Base-by-base conservation (phyloP, 306 rosid species). In the Prunus dulcis region DNA sequence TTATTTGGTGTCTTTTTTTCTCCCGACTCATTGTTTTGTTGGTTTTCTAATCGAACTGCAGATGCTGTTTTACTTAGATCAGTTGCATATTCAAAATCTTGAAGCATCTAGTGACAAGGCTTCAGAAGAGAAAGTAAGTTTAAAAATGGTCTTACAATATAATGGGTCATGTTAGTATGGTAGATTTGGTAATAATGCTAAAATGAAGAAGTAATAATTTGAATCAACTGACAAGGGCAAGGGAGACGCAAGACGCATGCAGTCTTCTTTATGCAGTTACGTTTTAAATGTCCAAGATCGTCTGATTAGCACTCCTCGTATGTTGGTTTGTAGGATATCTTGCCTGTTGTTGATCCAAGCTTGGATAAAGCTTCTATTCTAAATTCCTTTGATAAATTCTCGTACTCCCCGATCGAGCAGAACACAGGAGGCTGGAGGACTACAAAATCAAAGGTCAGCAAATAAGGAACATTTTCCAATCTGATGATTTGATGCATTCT, bases 11-110 rank as follows among this genome's bases (percentile, higher is more conserved):
- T 5, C 8, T 34, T 34, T 5, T 34, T 34, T 34, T 34, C 38
- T 34, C 38, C 43, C 34, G 64, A 73, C 43, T 69, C 72, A 73
- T 67, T 67, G 60, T 17, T 51, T 52, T 32, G 67, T 20, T 18
- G 20, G 25, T 38, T 15, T 50, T 41, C 32, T 57, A 45, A 79
- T 63, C 68, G 30, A 50, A 69, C 69, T 46, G 19, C 89, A 93
- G 98, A 76, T 94, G 64, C 55, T 92, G 76, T 83, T 94, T 82
- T 92, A 67, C 87, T 57, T 50, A 15, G 97, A 88, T 78, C 82
- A 77, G 73, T 70, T 94, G 92, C 90, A 90, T 64, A 86, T 89
- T 78, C 81, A 83, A 76, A 84, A 74, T 76, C 64, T 67, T 18
- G 87, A 84, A 84, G 86, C 85, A 52, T 69, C 86, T 62, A 83